Evolutionary conservation across 345 rosid species (phyloP).

Genomic region (Reutealis trisperma): DNA sequence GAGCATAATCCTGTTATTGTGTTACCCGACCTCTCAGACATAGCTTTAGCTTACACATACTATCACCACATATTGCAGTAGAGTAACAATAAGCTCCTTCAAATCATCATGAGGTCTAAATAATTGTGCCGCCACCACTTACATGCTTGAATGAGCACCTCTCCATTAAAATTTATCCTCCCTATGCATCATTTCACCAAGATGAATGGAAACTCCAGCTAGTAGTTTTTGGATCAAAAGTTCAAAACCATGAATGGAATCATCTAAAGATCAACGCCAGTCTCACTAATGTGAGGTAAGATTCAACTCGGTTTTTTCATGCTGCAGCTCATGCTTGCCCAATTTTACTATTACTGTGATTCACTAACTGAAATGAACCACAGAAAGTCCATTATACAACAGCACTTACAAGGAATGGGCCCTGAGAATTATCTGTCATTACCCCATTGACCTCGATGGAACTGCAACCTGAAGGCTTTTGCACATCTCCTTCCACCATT

Average conservation of each 20-base stretch:
- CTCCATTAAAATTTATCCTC: background rate
- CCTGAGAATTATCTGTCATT: conserved; percentile 7
- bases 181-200: background rate
- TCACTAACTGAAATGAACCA: background rate
- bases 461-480: conserved; percentile 27
- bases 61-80: background rate
- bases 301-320: background rate
- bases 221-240: background rate
- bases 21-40: background rate
- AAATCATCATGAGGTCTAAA: background rate
- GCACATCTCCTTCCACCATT: conserved; percentile 15
- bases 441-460: conserved; percentile 26
- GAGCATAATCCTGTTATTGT: background rate
- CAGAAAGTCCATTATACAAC: background rate
- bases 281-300: background rate
- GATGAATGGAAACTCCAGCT: background rate
- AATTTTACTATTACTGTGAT: background rate
- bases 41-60: background rate
- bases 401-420: background rate
- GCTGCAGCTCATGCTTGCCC: background rate
- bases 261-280: background rate
- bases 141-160: background rate
- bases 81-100: background rate
- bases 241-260: background rate
- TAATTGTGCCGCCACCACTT: no score